Conservation (phyloP, 2,329 filamentous ascomycete species). For the Aspergillus uvarum region DNA sequence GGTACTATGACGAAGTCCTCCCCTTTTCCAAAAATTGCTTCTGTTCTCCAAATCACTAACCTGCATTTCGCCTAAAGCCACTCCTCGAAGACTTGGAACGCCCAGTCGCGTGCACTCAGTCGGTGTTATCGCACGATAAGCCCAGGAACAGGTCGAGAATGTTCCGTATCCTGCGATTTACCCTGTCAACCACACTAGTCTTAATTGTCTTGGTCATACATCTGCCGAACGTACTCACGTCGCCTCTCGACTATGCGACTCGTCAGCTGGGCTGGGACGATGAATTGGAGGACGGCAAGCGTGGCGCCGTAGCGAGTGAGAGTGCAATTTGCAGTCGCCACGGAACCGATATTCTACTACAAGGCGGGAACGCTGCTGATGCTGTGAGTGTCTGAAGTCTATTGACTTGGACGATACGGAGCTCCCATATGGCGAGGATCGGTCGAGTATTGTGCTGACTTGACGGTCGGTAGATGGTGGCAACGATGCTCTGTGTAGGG, state of each 20-base stretch:
- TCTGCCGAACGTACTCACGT: constrained; percentile 23
- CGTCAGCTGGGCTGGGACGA: not conserved
- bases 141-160: constrained; percentile 12
- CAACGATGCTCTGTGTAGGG: constrained; percentile 72
- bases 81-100: constrained; percentile 6
- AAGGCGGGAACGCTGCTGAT: constrained; percentile 72
- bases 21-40: constrained; percentile 1
- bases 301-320: constrained; percentile 70
- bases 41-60: constrained; percentile 7
- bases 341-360: constrained; percentile 62
- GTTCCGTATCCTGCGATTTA: constrained; percentile 18
- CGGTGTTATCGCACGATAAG: constrained; percentile 3
- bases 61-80: constrained; percentile 18
- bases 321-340: constrained; percentile 67
- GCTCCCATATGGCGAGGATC: not conserved
- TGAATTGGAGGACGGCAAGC: constrained; percentile 34
- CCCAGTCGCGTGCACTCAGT: not conserved
- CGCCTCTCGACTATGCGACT: constrained; percentile 20
- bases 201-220: constrained; percentile 23
- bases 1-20: constrained; percentile 19
- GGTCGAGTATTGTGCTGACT: not conserved
- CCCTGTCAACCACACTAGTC: constrained; percentile 19
- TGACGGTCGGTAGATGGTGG: constrained; percentile 55
- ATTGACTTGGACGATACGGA: too few relatives aligned
- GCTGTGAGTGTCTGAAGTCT: constrained; percentile 48